Evolutionary conservation across 2,329 filamentous ascomycete genomes (phyloP).

Genomic region (Xylaria polymorpha): DNA sequence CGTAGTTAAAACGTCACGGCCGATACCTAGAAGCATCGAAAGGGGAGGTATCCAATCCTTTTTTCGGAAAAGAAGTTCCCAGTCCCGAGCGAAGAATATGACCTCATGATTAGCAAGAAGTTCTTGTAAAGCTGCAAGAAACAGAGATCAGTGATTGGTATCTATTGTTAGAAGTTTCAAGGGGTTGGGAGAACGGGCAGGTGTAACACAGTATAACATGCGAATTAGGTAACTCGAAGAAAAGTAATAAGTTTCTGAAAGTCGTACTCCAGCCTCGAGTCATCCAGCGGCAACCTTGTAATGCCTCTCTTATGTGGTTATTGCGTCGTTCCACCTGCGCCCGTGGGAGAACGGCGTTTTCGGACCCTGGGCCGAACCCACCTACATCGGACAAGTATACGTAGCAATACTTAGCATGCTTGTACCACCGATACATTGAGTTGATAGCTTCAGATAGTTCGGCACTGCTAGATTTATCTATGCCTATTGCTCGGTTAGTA

Average conservation of each 20-base stretch:
- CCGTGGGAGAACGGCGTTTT: neutral
- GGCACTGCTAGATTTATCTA: constrained; percentile 11
- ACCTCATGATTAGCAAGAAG: constrained; percentile 10
- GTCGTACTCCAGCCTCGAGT: constrained; percentile 1
- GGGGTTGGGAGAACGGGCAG: neutral
- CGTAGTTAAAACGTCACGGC: constrained; percentile 14
- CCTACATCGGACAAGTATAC: constrained; percentile 8
- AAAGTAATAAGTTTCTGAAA: neutral
- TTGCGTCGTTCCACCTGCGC: neutral
- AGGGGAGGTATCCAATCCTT: constrained; percentile 8
- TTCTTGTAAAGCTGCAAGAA: constrained; percentile 3
- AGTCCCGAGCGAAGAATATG: constrained; percentile 11
- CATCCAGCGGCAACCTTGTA: constrained; percentile 1
- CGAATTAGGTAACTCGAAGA: neutral
- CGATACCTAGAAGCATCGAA: constrained; percentile 16
- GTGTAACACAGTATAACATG: neutral
- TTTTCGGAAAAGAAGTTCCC: constrained; percentile 4
- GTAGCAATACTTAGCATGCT: constrained; percentile 16
- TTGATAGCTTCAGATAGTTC: constrained; percentile 12
- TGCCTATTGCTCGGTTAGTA: neutral
- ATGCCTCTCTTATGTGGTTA: neutral
- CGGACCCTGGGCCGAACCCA: neutral
- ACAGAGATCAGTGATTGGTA: neutral
- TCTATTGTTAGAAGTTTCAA: neutral
- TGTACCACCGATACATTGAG: constrained; percentile 19